A percentile compares a stretch with the other conserved stretches of the same genome.
Evolutionary conservation across 2,329 filamentous ascomycete species (phyloP).

Genomic region (Tolypocladium cylindrosporum): DNA sequence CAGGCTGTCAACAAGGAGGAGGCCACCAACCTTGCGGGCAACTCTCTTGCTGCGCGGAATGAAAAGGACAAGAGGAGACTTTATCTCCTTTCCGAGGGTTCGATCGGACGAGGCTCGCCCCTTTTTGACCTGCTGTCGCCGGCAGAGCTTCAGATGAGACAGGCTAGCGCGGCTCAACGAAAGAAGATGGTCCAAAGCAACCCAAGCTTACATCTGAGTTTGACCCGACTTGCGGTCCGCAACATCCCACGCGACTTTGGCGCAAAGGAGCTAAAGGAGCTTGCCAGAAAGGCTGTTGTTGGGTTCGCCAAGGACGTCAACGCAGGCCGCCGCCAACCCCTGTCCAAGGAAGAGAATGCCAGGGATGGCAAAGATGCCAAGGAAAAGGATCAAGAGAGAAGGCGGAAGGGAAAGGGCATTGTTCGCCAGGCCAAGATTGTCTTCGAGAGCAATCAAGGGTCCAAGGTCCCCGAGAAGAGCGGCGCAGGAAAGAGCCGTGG

Average conservation of each 20-base stretch:
- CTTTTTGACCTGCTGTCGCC: slow-evolving; percentile 68
- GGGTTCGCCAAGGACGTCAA: slow-evolving; percentile 90
- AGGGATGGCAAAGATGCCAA: slow-evolving; percentile 73
- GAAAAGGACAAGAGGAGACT: slow-evolving; percentile 86
- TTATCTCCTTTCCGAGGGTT: slow-evolving; percentile 80
- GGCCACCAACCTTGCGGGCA: slow-evolving; percentile 64
- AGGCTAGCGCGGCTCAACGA: slow-evolving; percentile 77
- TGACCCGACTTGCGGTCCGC: slow-evolving; percentile 83
- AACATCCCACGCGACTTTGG: slow-evolving; percentile 79
- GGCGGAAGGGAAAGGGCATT: slow-evolving; percentile 72
- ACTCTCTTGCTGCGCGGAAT: slow-evolving; percentile 48
- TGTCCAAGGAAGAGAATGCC: slow-evolving; percentile 82
- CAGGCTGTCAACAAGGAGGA: slow-evolving; percentile 78
- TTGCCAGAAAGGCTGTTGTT: slow-evolving; percentile 86
- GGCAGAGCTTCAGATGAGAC: slow-evolving; percentile 77
- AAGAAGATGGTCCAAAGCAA: slow-evolving; percentile 88
- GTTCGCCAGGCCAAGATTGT: slow-evolving; percentile 92
- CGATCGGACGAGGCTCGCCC: slow-evolving; percentile 65
- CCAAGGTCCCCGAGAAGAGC: slow-evolving; percentile 67
- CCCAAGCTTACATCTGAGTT: slow-evolving; percentile 75
- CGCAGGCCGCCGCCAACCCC: slow-evolving; percentile 58
- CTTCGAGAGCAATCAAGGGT: slow-evolving; percentile 78
- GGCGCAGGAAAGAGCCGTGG: slow-evolving; percentile 79
- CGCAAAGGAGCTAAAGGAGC: slow-evolving; percentile 80
- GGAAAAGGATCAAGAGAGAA: slow-evolving; percentile 70